Percentiles rank a stretch among this genome's conserved stretches.
Evolutionary conservation across 768 basidiomycete species (phyloP).

Genomic region (Zangia roseola): DNA sequence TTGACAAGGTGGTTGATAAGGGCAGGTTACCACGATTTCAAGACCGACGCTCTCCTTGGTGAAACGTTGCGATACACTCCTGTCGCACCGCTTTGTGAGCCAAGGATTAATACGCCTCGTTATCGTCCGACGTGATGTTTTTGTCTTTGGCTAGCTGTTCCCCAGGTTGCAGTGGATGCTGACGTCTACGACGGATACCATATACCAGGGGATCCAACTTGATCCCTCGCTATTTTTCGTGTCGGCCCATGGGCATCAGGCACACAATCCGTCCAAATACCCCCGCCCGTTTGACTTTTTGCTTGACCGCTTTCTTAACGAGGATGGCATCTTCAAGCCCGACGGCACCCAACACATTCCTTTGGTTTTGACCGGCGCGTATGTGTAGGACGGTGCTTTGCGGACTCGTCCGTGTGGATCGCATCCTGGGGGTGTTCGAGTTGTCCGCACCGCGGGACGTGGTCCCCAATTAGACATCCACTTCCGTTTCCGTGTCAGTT

Average conservation of each 20-base stretch:
- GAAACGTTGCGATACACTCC: constrained; percentile 11
- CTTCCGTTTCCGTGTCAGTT: constrained; percentile 13
- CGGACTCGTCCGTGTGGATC: constrained; percentile 19
- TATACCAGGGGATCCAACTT: constrained; percentile 53
- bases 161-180: constrained; percentile 33
- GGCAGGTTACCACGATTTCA: constrained; percentile 5
- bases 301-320: constrained; percentile 41
- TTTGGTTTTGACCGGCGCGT: constrained; percentile 29
- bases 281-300: constrained; percentile 35
- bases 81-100: constrained; percentile 11
- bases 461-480: constrained; percentile 7
- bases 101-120: not conserved
- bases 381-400: constrained; percentile 23
- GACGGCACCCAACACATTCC: constrained; percentile 10
- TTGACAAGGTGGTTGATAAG: constrained; percentile 6
- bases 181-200: constrained; percentile 44
- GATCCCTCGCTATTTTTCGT: too few species aligned
- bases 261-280: constrained; percentile 29
- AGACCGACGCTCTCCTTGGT: constrained; percentile 13
- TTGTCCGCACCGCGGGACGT: constrained; percentile 11
- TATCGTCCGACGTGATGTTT: not conserved
- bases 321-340: constrained; percentile 11
- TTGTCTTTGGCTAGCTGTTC: constrained; percentile 16
- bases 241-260: constrained; percentile 11
- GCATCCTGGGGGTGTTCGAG: constrained; percentile 13